Evolutionary conservation across 495 filamentous ascomycete genomes (phyloP).

Genomic region (Penicillium angulare): DNA sequence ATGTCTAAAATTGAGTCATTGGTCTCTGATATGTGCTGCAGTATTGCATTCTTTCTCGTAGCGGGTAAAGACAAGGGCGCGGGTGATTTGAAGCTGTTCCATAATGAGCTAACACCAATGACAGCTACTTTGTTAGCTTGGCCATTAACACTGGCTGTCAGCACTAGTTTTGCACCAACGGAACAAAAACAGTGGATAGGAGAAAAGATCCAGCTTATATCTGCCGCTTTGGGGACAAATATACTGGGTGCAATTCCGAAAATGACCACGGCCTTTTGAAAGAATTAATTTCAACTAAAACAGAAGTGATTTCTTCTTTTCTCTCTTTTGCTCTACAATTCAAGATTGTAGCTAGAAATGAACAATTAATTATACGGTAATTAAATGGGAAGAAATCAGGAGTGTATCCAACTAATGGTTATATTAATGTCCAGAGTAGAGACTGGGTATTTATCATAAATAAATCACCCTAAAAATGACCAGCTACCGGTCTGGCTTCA

Average conservation of each 20-base stretch:
- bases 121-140: slow-evolving; percentile 22
- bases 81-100: neutral
- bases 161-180: slow-evolving; percentile 14
- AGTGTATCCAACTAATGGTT: no score
- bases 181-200: slow-evolving; percentile 23
- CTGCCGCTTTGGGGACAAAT: neutral
- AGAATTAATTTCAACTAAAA: no score
- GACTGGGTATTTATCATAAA: no score
- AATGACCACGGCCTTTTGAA: no score
- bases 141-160: slow-evolving; percentile 25
- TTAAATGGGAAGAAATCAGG: no score
- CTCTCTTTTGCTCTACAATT: no score
- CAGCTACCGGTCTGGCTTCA: slow-evolving; percentile 23
- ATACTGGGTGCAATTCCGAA: no score
- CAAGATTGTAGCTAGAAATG: no score
- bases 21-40: neutral
- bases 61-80: neutral
- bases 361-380: no score
- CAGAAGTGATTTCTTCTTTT: no score
- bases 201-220: neutral
- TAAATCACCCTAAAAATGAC: slow-evolving; percentile 5
- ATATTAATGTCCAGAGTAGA: no score
- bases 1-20: slow-evolving; percentile 15
- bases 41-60: slow-evolving; percentile 18
- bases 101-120: slow-evolving; percentile 8